phyloP scores from a whole-genome alignment of 1,284 basidiomycete species.

The Ganoderma leucocontextum region DNA sequence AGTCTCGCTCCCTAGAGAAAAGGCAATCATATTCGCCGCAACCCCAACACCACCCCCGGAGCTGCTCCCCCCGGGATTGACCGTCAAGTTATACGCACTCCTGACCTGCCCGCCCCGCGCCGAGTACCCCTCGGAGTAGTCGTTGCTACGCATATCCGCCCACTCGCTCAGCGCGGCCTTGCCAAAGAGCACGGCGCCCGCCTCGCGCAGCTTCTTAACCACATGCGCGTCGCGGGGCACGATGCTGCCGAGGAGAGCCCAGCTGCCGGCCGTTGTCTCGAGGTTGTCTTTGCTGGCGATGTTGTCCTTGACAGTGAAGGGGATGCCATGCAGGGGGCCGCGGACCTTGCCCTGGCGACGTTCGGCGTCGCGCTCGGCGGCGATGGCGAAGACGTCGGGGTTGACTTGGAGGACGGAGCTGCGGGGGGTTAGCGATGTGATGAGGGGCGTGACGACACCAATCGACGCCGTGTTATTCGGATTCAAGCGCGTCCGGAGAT shows the following conservation, averaged over 20 bases:
- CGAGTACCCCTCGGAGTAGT: conserved; percentile 67
- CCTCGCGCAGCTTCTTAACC: conserved; percentile 63
- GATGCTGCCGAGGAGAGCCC: conserved; percentile 65
- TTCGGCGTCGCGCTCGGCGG: conserved; percentile 57
- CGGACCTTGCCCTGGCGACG: conserved; percentile 54
- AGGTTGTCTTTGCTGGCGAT: conserved; percentile 52
- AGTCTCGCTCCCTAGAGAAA: conserved; percentile 66
- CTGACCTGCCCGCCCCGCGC: conserved; percentile 71
- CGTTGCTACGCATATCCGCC: conserved; percentile 62
- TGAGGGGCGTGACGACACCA: background rate
- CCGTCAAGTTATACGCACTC: conserved; percentile 66
- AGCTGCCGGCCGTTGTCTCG: conserved; percentile 39
- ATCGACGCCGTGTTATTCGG: background rate
- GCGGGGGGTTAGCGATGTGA: background rate
- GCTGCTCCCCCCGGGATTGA: conserved; percentile 71
- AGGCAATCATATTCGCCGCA: conserved; percentile 51
- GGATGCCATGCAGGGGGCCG: conserved; percentile 72
- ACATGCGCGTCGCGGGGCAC: conserved; percentile 71
- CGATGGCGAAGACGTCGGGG: background rate
- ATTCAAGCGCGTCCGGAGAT: too few species aligned
- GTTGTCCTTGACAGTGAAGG: conserved; percentile 72
- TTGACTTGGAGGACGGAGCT: background rate
- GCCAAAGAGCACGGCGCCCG: conserved; percentile 76
- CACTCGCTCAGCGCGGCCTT: conserved; percentile 74
- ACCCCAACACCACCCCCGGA: conserved; percentile 74